phyloP scores from a whole-genome alignment of 2,329 filamentous ascomycete species.

The Didymella pinodella region DNA sequence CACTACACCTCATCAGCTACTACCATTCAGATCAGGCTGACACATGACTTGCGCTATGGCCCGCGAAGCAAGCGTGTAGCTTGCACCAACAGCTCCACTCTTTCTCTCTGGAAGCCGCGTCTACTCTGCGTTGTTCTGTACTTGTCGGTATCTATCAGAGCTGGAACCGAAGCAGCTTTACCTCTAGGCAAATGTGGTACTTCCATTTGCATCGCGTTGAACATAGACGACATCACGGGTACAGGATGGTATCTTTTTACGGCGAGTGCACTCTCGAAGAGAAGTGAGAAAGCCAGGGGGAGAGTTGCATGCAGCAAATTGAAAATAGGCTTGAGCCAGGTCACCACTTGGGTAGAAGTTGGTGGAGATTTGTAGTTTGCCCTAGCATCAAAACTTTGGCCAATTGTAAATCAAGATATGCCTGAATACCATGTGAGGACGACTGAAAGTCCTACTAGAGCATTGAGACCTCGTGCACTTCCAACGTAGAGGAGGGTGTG shows the following conservation, averaged over 20 bases:
- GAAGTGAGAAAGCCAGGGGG: background rate
- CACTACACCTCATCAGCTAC: background rate
- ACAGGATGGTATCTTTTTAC: background rate
- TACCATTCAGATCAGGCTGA: background rate
- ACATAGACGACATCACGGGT: background rate
- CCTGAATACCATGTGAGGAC: background rate
- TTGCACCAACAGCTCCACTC: background rate
- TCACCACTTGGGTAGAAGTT: background rate
- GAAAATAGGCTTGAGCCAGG: background rate
- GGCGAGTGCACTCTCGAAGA: background rate
- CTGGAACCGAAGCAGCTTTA: background rate
- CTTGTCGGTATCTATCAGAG: background rate
- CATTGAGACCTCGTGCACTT: background rate
- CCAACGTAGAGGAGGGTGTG: too few species aligned
- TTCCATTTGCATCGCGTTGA: background rate
- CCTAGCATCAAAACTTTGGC: background rate
- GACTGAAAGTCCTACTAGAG: background rate
- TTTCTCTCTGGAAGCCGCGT: background rate
- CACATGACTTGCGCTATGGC: background rate
- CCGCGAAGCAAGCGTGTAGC: background rate
- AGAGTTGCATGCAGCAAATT: background rate
- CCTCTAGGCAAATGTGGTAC: background rate
- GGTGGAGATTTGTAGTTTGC: background rate
- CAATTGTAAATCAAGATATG: background rate
- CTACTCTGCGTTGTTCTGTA: background rate